phyloP scores from a whole-genome alignment of 1,284 basidiomycete species.

The Ustilago cynodontis region DNA sequence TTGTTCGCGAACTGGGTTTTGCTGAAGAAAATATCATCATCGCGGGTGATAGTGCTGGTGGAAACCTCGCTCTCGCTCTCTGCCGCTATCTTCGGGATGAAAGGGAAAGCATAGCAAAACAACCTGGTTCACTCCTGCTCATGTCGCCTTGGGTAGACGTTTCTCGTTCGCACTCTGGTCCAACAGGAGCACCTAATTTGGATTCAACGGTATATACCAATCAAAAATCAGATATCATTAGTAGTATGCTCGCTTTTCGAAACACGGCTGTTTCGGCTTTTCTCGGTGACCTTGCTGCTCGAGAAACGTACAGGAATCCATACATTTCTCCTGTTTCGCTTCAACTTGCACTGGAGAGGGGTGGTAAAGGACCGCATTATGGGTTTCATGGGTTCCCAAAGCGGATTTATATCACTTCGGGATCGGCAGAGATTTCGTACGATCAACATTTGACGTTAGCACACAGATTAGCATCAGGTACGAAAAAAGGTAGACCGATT shows the following conservation, averaged over 20 bases:
- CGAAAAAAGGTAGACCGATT: conserved; percentile 40
- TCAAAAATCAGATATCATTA: conserved; percentile 60
- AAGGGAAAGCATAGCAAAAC: conserved; percentile 23
- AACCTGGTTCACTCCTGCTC: conserved; percentile 56
- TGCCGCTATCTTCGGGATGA: conserved; percentile 69
- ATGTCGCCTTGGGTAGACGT: conserved; percentile 67
- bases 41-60: conserved; percentile 80
- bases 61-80: conserved; percentile 76
- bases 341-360: conserved; percentile 52
- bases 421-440: conserved; percentile 61
- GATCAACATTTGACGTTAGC: conserved; percentile 67
- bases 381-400: conserved; percentile 63
- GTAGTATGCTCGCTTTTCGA: conserved; percentile 55
- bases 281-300: conserved; percentile 60
- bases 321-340: conserved; percentile 65
- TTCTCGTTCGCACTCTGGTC: conserved; percentile 65
- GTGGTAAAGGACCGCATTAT: conserved; percentile 53
- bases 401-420: conserved; percentile 57
- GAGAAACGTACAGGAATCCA: conserved; percentile 64
- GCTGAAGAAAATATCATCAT: conserved; percentile 75
- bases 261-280: conserved; percentile 65
- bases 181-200: conserved; percentile 55
- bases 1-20: conserved; percentile 57
- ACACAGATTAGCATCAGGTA: conserved; percentile 61
- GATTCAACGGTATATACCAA: conserved; percentile 56